These are phyloP conservation scores for Quercus rubra DNA, from an alignment of 306 rosid species.

Conservation along the genomic window DNA sequence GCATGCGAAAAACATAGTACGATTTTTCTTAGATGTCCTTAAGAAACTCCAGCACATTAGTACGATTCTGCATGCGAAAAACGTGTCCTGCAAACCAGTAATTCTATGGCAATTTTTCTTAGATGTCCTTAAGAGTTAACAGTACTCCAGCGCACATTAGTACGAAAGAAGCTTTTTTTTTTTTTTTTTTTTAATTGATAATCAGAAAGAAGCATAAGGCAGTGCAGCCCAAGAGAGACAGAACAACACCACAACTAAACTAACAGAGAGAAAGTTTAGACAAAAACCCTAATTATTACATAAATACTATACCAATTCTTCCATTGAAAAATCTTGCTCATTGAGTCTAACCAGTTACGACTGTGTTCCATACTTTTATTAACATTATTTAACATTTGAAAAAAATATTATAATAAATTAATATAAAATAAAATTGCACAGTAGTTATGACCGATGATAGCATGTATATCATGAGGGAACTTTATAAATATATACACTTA, in stretches of 20 bases:
- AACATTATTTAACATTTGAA: too few species aligned
- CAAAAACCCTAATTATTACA: neutral
- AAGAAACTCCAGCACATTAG: neutral
- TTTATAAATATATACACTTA: rapidly evolving
- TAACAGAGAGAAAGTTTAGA: neutral
- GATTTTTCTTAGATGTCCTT: too few species aligned
- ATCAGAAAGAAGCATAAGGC: neutral
- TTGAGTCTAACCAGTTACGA: neutral
- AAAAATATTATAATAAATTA: too few species aligned
- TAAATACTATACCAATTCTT: neutral
- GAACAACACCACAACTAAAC: too few species aligned
- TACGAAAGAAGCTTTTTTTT: neutral
- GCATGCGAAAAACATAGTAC: neutral
- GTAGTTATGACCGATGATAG: too few species aligned
- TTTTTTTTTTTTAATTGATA: neutral
- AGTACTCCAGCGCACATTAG: neutral
- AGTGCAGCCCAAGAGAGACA: too few species aligned
- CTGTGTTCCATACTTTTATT: too few species aligned
- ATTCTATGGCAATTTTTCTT: too few species aligned
- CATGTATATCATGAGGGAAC: rapidly evolving
- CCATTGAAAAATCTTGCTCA: neutral
- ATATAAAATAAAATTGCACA: too few species aligned
- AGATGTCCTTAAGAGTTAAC: too few species aligned
- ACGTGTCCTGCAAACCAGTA: too few species aligned
- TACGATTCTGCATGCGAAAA: neutral